Evolutionary conservation across 176 grass and related monocot species (phyloP).

Genomic region (Bonia amplexicaulis): DNA sequence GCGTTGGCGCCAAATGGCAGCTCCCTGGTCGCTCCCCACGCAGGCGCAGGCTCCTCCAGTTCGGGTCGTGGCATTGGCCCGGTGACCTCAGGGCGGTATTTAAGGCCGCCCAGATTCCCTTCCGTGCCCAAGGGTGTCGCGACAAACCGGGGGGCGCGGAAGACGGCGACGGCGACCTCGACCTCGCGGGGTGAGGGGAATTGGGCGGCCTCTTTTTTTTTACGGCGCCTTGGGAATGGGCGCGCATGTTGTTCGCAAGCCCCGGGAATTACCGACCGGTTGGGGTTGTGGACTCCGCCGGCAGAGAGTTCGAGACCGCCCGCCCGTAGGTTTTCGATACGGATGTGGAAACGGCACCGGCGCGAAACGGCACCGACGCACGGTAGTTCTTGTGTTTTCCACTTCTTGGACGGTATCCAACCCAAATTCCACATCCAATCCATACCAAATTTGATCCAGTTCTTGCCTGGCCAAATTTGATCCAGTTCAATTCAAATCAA

Average conservation of each 20-base stretch:
- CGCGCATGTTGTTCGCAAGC: slow-evolving; percentile 37
- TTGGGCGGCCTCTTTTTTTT: neutral
- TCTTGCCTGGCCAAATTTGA: too few relatives aligned
- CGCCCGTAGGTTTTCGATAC: neutral
- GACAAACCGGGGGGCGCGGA: slow-evolving; percentile 18
- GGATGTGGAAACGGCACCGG: neutral
- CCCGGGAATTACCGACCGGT: slow-evolving; percentile 18
- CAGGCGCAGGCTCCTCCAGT: neutral
- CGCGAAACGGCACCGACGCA: too few relatives aligned
- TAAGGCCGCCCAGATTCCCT: slow-evolving; percentile 28
- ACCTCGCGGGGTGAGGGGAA: neutral
- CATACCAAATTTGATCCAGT: too few relatives aligned
- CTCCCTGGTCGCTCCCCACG: neutral
- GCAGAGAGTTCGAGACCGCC: neutral
- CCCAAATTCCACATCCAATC: too few relatives aligned
- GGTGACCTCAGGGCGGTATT: slow-evolving; percentile 35
- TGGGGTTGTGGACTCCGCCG: slow-evolving; percentile 42
- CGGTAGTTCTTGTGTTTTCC: neutral
- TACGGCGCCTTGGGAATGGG: slow-evolving; percentile 12
- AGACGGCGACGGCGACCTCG: slow-evolving; percentile 19
- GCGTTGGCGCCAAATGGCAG: slow-evolving; percentile 38
- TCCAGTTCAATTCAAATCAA: too few relatives aligned
- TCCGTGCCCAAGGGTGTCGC: slow-evolving; percentile 5
- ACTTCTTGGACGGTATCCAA: too few relatives aligned
- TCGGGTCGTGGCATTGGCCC: slow-evolving; percentile 16